Conservation (phyloP, 306 rosid species). For the Cucumis sativus region DNA sequence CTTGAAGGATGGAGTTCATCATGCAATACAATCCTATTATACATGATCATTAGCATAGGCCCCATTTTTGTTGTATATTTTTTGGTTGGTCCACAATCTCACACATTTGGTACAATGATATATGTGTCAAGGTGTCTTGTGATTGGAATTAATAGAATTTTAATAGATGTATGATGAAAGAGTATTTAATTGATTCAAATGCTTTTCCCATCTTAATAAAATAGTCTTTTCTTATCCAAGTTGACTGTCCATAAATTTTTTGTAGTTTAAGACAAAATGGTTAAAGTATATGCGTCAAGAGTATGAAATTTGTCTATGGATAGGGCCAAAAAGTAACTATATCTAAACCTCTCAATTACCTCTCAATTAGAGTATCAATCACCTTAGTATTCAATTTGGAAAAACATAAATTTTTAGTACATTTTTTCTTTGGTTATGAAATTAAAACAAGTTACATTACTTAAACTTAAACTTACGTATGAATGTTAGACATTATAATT, state of each 20-base stretch:
- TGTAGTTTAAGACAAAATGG: background rate
- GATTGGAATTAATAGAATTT: background rate
- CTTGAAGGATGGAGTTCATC: background rate
- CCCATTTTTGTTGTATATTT: background rate
- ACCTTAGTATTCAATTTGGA: background rate
- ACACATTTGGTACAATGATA: background rate
- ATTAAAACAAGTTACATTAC: too few relatives aligned
- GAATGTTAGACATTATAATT: too few relatives aligned
- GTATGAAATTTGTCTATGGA: background rate
- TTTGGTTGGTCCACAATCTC: background rate
- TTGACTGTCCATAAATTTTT: background rate
- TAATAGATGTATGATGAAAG: background rate
- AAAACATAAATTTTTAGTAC: background rate
- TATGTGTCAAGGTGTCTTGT: background rate
- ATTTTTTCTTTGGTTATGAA: too few relatives aligned
- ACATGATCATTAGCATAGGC: conserved; percentile 1
- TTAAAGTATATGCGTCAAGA: background rate
- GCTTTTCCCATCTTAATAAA: background rate
- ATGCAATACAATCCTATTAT: background rate
- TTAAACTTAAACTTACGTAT: too few relatives aligned
- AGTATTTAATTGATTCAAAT: background rate
- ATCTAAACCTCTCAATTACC: background rate
- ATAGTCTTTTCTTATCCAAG: background rate
- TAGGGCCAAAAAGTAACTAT: background rate
- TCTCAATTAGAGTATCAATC: conserved; percentile 5